Base-by-base conservation (phyloP, 1,284 basidiomycete genomes). In the Laetiporus sulphureus region DNA sequence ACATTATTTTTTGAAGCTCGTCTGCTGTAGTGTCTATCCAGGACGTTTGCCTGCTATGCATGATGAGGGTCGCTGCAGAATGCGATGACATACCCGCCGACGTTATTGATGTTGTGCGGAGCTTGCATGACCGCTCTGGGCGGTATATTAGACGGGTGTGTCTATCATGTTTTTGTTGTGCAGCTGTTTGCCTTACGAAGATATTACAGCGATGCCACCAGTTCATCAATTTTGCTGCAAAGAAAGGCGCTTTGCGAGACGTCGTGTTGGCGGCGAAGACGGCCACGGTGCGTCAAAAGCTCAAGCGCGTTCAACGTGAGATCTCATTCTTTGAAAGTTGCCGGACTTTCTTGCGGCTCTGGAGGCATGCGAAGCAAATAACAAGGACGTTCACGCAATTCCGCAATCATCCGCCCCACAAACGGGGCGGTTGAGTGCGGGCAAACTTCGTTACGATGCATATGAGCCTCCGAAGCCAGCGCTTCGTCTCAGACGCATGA, bases 331-430 rank as follows among this genome's bases (percentile, higher is more conserved):
- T 21, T 4, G 13, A 2, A 49, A 88, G 85, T 68, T 88, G 30
- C 85, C 84, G 4, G 82, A 83, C 51, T 82, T 88, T 44, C 58
- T 81, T 24, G 49, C 61, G 21, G 69, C 79, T 2, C 57, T 87
- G 29, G 67, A 76, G 47, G 57, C 55, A 40, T 56, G 53, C 42
- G 51, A 51, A 37, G 44, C 49, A n/a, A 32, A 50, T 58, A 63
- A 12, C 57, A 63, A 5, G 61, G 63, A 31, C 54, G 56, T 33
- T 55, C 61, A 18, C 57, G 57, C 32, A 45, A 57, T 24, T 57
- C 53, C n/a, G 3, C 51, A 61, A 16, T 54, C 65, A 8, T 48
- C 62, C n/a, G n/a, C n/a, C n/a, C n/a, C n/a, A n/a, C n/a, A n/a
- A n/a, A n/a, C n/a, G n/a, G n/a, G n/a, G n/a, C n/a, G n/a, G n/a